Evolutionary conservation across 2,329 filamentous ascomycete species (phyloP).

Genomic region (Trichoderma breve): DNA sequence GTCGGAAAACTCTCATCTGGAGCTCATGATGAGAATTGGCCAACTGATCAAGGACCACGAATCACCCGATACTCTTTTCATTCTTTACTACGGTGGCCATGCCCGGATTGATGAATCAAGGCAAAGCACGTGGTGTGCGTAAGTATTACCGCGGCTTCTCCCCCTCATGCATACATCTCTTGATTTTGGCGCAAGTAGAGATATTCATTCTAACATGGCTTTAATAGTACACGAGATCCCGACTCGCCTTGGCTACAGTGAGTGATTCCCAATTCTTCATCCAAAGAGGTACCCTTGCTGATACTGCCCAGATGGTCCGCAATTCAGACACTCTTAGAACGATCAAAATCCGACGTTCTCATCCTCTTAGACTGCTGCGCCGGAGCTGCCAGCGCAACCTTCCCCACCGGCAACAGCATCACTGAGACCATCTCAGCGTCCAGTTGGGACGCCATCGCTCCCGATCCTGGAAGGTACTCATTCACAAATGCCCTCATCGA

Average conservation of each 20-base stretch:
- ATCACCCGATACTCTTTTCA: constrained; percentile 53
- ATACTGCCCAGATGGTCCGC: constrained; percentile 50
- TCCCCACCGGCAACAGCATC: constrained; percentile 56
- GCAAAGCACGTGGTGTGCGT: constrained; percentile 61
- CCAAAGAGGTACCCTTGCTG: neutral
- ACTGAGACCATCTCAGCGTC: constrained; percentile 62
- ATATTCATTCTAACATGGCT: neutral
- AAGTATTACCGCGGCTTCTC: constrained; percentile 31
- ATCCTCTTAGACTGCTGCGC: constrained; percentile 61
- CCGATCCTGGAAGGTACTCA: constrained; percentile 57
- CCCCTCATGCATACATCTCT: neutral
- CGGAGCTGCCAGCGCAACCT: constrained; percentile 58
- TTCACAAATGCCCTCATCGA: constrained; percentile 60
- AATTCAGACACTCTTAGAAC: constrained; percentile 57
- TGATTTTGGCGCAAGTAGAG: neutral
- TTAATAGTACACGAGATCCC: constrained; percentile 45
- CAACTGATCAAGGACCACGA: constrained; percentile 58
- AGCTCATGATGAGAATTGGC: constrained; percentile 56
- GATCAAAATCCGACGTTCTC: constrained; percentile 56
- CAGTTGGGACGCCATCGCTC: constrained; percentile 61
- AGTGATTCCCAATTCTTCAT: constrained; percentile 26
- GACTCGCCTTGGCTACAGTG: constrained; percentile 57
- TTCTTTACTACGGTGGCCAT: constrained; percentile 60
- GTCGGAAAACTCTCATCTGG: constrained; percentile 56
- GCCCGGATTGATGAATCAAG: constrained; percentile 58